phyloP scores from a whole-genome alignment of 164 flowering plant genomes.

The Magnolia changhungtana region DNA sequence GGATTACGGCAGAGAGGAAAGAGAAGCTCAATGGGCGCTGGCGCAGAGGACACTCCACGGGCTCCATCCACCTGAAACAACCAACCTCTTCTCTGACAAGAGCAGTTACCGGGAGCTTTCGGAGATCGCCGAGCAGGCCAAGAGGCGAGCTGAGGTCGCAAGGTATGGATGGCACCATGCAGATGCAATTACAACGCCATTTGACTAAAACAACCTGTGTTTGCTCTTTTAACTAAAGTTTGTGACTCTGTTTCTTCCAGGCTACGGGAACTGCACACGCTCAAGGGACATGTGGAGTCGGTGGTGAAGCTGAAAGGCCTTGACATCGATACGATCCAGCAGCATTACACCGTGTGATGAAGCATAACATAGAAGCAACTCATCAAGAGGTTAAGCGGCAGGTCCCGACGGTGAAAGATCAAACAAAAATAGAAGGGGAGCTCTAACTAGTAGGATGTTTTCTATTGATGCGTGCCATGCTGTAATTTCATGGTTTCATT shows the following conservation, averaged over 20 bases:
- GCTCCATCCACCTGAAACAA: conserved; percentile 74
- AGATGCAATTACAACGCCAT: neutral
- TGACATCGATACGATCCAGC: conserved; percentile 71
- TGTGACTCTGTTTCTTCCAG: conserved; percentile 19
- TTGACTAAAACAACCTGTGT: neutral
- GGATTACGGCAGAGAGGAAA: conserved; percentile 89
- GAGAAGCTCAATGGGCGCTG: conserved; percentile 98
- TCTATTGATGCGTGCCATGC: conserved; percentile 1
- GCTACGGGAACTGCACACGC: conserved; percentile 70
- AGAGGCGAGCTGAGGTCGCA: conserved; percentile 93
- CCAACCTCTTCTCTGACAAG: conserved; percentile 67
- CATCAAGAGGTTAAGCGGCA: no score
- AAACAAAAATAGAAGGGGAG: neutral
- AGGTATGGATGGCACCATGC: conserved; percentile 44
- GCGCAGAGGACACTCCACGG: conserved; percentile 98
- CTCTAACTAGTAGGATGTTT: conserved; percentile 10
- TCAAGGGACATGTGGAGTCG: conserved; percentile 78
- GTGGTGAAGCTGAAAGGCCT: conserved; percentile 74
- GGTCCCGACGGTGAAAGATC: neutral
- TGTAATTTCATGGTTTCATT: conserved; percentile 9
- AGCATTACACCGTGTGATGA: conserved; percentile 62
- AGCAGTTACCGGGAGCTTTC: conserved; percentile 88
- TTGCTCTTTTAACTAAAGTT: neutral
- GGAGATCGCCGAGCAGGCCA: conserved; percentile 98
- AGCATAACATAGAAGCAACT: no score